Evolutionary conservation across 352 stramenopile species (phyloP), one percentile per base, ranked within the genome.

Genomic region (Phytophthora podocarpi): DNA sequence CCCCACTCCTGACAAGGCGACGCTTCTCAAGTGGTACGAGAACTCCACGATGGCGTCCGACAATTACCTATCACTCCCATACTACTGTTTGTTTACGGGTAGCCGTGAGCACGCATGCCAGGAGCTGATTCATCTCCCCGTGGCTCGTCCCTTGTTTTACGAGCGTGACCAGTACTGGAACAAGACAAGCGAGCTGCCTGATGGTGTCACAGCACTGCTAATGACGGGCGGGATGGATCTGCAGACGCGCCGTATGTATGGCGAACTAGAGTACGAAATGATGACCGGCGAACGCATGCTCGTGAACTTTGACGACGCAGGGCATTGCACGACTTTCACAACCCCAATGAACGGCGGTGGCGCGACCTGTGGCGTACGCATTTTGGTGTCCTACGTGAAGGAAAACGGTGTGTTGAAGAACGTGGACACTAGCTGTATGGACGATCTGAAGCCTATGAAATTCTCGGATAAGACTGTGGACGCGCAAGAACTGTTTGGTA

Each of bases 241-340:
- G 31, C 77, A 87, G 52, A 89, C 80, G 15, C 69, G 72, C 1
- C 52, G 59, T 15, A 70, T 74, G 62, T 87, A 87, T 49, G 79
- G 79, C 18, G 58, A 75, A 28, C 40, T 76, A 13, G 66, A 91
- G 67, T 88, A 86, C 56, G 55, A 79, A 26, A 56, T 54, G 36
- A 64, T 90, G 30, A 51, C 55, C 2, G 78, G 81, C 15, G 70
- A 82, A 24, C 78, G 67, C 28, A 87, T 90, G 69, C 67, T 89
- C 18, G 76, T 91, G 26, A 71, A 86, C 42, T 91, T 93, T 64
- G 67, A 89, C 46, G 72, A 87, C 40, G 81, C 81, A 24, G 74
- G 71, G 11, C 83, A 93, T 50, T 93, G 83, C 67, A 93, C 85
- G 32, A 91, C 80, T 2, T 91, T 93, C 59, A 89, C 85, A 41